Evolutionary conservation across 768 basidiomycete species (phyloP).

Genomic region (Nidula microcarpa): DNA sequence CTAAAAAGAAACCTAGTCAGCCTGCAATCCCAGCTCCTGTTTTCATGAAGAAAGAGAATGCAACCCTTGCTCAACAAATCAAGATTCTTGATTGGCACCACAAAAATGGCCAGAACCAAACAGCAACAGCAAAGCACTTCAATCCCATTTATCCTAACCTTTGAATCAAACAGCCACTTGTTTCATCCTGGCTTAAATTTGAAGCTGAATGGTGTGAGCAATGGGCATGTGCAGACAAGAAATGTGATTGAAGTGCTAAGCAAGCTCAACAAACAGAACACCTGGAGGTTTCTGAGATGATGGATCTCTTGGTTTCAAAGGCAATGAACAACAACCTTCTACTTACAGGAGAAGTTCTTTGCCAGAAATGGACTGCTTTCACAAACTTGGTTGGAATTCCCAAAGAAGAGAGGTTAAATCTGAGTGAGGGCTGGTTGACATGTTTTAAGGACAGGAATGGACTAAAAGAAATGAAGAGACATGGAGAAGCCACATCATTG

Average conservation of each 20-base stretch:
- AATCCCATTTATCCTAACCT: slow-evolving; percentile 25
- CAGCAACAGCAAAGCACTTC: slow-evolving; percentile 24
- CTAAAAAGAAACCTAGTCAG: background rate
- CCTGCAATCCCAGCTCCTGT: background rate
- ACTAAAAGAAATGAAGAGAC: slow-evolving; percentile 18
- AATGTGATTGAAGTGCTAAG: slow-evolving; percentile 12
- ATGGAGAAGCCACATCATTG: slow-evolving; percentile 31
- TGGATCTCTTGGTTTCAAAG: slow-evolving; percentile 32
- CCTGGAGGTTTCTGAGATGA: slow-evolving; percentile 27
- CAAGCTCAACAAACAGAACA: slow-evolving; percentile 21
- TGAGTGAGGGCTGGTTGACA: slow-evolving; percentile 32
- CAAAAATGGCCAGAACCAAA: slow-evolving; percentile 25
- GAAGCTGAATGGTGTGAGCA: slow-evolving; percentile 16
- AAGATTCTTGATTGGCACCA: slow-evolving; percentile 33
- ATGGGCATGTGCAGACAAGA: slow-evolving; percentile 7
- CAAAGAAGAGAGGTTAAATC: slow-evolving; percentile 21
- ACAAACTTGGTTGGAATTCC: slow-evolving; percentile 24
- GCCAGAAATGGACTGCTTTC: slow-evolving; percentile 29
- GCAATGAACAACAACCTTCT: slow-evolving; percentile 25
- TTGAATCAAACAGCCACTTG: slow-evolving; percentile 24
- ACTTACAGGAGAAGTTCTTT: slow-evolving; percentile 29
- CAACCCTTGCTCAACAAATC: slow-evolving; percentile 26
- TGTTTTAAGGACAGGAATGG: slow-evolving; percentile 17
- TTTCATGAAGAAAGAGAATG: slow-evolving; percentile 20
- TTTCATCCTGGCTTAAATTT: slow-evolving; percentile 28